phyloP scores from a whole-genome alignment of 129 eudicot genomes.

The Heracleum sosnowskyi region DNA sequence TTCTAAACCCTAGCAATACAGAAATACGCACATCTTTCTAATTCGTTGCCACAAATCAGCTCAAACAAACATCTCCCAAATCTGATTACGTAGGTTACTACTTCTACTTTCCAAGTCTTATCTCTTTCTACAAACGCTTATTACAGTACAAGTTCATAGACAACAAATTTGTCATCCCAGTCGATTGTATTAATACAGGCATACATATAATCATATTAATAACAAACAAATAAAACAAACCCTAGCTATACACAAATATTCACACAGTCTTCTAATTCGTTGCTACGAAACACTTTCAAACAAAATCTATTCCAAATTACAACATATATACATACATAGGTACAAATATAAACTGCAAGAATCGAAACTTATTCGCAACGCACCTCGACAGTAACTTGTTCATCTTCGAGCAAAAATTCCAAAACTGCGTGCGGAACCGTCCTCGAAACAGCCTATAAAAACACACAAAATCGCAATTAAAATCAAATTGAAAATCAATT shows the following conservation, averaged over 20 bases:
- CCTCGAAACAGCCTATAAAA: constrained; percentile 61
- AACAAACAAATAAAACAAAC: not conserved
- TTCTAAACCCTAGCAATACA: not conserved
- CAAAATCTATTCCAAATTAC: not conserved
- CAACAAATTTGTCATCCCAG: not conserved
- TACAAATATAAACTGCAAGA: not conserved
- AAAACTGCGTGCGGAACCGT: constrained; percentile 42
- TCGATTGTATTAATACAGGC: not conserved
- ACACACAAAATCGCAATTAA: constrained; percentile 11
- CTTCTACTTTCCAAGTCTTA: not conserved
- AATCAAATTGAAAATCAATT: not conserved
- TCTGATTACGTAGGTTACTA: not conserved
- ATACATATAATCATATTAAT: not conserved
- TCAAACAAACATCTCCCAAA: not conserved
- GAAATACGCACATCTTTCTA: not conserved
- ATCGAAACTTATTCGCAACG: not conserved
- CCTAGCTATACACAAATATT: not conserved
- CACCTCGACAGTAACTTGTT: constrained; percentile 62
- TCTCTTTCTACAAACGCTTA: not conserved
- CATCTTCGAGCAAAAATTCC: constrained; percentile 55
- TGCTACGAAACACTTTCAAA: not conserved
- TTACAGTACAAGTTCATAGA: not conserved
- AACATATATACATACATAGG: not conserved
- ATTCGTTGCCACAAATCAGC: not conserved
- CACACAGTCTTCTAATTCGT: not conserved